Base-by-base conservation (phyloP, 306 rosid species). In the Citrullus mucosospermus region DNA sequence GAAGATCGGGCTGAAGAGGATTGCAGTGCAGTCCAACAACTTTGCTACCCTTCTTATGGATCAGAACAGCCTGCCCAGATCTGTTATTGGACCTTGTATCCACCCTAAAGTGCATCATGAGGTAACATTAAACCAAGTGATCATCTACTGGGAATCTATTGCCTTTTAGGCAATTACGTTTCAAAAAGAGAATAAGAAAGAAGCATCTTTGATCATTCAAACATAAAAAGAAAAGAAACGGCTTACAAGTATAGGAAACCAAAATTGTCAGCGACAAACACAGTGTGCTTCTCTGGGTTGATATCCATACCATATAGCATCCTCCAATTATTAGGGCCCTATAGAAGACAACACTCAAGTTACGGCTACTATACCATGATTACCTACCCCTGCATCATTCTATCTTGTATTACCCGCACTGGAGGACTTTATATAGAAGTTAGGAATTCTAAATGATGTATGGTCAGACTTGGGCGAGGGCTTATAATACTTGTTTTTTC, bases 251-350 rank as follows among this genome's bases (percentile, higher is more conserved):
- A 82, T 50, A 92, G 92, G 84, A 79, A 90, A 69, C 97, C 98
- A 57, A 90, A 89, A 85, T 84, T 94, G 84, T 94, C 96, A 66
- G 93, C 98, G 78, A 87, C 96, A 78, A 92, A 90, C 39, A 88
- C 92, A 76, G 80, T 88, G 74, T 91, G 87, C 85, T 82, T 94
- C 79, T 94, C 97, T 38, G 78, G 80, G 90, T 92, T 90, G 65
- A 94, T 63, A 85, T 94, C 98, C 98, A 94, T 94, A 82, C 98
- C 98, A 85, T 92, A 92, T 50, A 92, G 92, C 97, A 94, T 92
- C 83, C 86, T 89, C 95, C 96, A 92, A 54, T 70, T 87, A 78
- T 73, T 81, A 69, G 87, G 92, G 74, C 97, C 96, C 98, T 94
- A 79, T 7, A 84, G 44, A 72, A 48, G 59, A 72, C 59, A 72